Evolutionary conservation across 192 early-diverging fungal species (phyloP), one percentile per base, ranked within the genome.

Genomic region (Coemansia sp.): DNA sequence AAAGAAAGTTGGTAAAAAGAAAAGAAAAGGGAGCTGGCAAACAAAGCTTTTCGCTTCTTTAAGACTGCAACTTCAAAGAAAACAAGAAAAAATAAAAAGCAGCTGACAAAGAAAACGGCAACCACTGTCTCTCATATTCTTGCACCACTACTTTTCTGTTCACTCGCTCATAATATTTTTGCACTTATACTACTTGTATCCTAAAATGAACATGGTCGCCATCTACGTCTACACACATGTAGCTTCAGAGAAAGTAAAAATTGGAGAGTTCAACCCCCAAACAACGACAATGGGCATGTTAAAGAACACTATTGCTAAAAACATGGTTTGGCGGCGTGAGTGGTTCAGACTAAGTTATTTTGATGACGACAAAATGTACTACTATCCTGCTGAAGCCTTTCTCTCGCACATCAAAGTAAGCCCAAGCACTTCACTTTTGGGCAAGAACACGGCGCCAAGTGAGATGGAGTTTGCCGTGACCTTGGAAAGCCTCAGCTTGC

Each of bases 391-490:
- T 22, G 20, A 52, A n/a, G 49, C 49, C 20, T 2, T 52, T 11
- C 49, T 52, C 49, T 52, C 49, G 3, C n/a, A 22, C 49, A 52
- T 52, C 11, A 52, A 52, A 52, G 20, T 24, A 8, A 52, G 49
- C 3, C 49, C 49, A 52, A 52, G 49, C 3, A 52, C n/a, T 22
- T n/a, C 49, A 1, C 49, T 52, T 22, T 27, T 52, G 49, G 53
- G 15, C 2, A 57, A 57, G 7, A 16, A 11, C 27, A 57, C 16
- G 27, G 53, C 13, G 5, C 1, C 29, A 16, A 57, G 15, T 4
- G 53, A 57, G 29, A 29, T 57, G 53, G 53, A 57, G 27, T 57
- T 57, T 57, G 53, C 27, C 15, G 53, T 57, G 29, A 57, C 53
- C 27, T 31, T 57, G 53, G 27, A 29, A 7, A 57, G 53, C 29